phyloP scores from a whole-genome alignment of 2,329 filamentous ascomycete species.

The Sporothrix variecibatus region DNA sequence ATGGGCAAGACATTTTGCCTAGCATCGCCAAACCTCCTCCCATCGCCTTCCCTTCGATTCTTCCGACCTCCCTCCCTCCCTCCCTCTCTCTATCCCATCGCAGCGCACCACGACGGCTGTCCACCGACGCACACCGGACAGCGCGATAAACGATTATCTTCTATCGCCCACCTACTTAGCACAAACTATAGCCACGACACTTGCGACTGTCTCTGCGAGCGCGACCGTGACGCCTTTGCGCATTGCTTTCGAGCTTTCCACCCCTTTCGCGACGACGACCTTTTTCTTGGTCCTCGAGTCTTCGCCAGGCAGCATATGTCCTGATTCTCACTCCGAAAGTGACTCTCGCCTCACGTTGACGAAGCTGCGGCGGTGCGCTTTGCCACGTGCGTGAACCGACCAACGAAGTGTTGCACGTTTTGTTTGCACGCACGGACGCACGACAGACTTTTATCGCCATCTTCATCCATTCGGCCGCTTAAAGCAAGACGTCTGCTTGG shows the following conservation, averaged over 20 bases:
- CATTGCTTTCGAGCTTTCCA: background rate
- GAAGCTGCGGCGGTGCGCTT: background rate
- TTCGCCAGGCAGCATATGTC: background rate
- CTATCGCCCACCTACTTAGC: background rate
- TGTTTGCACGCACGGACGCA: background rate
- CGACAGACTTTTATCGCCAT: background rate
- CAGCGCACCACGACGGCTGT: background rate
- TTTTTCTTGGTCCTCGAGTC: background rate
- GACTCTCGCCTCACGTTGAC: background rate
- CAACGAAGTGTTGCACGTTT: background rate
- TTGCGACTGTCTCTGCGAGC: background rate
- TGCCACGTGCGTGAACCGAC: background rate
- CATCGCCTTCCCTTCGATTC: background rate
- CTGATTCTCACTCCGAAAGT: background rate
- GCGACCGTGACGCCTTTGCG: background rate
- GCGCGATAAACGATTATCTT: background rate
- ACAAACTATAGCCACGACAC: background rate
- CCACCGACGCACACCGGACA: background rate
- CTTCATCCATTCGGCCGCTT: background rate
- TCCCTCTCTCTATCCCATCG: background rate
- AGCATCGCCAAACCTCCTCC: background rate
- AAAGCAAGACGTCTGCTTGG: background rate
- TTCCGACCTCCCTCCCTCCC: background rate
- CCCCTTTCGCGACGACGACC: background rate
- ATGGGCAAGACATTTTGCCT: conserved; percentile 15